phyloP scores from a whole-genome alignment of 768 basidiomycete species.

The Candolleomyces efflorescens region DNA sequence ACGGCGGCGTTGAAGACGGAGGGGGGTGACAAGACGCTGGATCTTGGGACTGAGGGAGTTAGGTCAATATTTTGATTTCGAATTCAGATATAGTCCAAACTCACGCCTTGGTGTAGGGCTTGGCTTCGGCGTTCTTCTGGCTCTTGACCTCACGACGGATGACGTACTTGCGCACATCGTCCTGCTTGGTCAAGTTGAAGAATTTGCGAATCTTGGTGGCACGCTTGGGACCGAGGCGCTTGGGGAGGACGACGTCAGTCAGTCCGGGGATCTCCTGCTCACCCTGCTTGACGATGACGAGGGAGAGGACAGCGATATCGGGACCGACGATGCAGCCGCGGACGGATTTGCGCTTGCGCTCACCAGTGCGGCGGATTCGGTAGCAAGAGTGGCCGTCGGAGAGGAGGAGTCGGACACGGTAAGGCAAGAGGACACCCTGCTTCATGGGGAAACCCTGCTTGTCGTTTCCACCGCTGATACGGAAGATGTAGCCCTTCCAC shows the following conservation, averaged over 20 bases:
- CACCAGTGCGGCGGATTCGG: slow-evolving; percentile 86
- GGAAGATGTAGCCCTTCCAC: slow-evolving; percentile 95
- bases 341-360: slow-evolving; percentile 98
- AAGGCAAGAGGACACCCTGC: slow-evolving; percentile 93
- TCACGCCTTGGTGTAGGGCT: slow-evolving; percentile 96
- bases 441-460: slow-evolving; percentile 99
- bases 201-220: slow-evolving; percentile 96
- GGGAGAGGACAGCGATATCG: slow-evolving; percentile 91
- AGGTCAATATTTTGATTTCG: neutral
- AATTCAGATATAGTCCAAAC: slow-evolving; percentile 24
- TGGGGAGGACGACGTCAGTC: slow-evolving; percentile 89
- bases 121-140: slow-evolving; percentile 83
- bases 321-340: slow-evolving; percentile 97
- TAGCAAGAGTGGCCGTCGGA: slow-evolving; percentile 97
- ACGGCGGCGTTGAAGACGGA: slow-evolving; percentile 94
- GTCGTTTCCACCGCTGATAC: slow-evolving; percentile 98
- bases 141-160: slow-evolving; percentile 88
- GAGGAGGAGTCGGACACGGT: slow-evolving; percentile 93
- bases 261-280: slow-evolving; percentile 86
- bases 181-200: slow-evolving; percentile 97
- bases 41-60: slow-evolving; percentile 74
- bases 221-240: slow-evolving; percentile 94
- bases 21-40: slow-evolving; percentile 92
- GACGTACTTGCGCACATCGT: slow-evolving; percentile 98
- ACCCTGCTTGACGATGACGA: slow-evolving; percentile 96